A percentile compares a stretch with the other conserved stretches of the same genome.
These are phyloP conservation scores for Fusarium sp. DNA, from an alignment of 2,329 filamentous ascomycete species.

Conservation along the genomic window DNA sequence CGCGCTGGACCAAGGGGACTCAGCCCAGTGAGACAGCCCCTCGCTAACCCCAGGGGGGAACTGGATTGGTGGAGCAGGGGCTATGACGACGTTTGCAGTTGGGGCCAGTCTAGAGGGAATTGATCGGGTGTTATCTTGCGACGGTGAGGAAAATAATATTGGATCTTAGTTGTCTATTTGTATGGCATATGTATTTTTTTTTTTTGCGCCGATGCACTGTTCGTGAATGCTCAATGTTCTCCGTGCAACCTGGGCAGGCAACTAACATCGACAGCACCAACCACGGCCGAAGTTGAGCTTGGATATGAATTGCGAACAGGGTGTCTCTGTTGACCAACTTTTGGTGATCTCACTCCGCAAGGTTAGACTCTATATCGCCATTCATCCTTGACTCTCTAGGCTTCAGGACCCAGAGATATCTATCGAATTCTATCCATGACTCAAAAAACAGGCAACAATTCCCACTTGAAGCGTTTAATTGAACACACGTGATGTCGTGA, in stretches of 20 bases:
- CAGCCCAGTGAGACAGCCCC: neutral
- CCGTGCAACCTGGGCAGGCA: neutral
- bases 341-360: neutral
- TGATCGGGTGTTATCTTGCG: neutral
- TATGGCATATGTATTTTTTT: neutral
- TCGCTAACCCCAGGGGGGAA: neutral
- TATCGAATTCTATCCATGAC: slow-evolving; percentile 11
- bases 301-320: neutral
- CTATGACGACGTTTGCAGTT: neutral
- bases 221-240: neutral
- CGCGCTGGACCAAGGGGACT: neutral
- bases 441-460: slow-evolving; percentile 29
- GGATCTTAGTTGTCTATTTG: neutral
- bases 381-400: slow-evolving; percentile 8
- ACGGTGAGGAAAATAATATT: neutral
- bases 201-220: neutral
- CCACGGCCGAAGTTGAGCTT: neutral
- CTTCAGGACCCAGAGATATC: neutral
- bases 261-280: neutral
- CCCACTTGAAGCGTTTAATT: slow-evolving; percentile 10
- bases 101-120: neutral
- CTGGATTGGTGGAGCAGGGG: neutral
- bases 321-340: neutral
- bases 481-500: slow-evolving; percentile 45
- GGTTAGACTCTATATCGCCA: neutral